Base-by-base conservation (phyloP, 2,329 filamentous ascomycete genomes). In the Pseudocercospora pini-densiflorae region DNA sequence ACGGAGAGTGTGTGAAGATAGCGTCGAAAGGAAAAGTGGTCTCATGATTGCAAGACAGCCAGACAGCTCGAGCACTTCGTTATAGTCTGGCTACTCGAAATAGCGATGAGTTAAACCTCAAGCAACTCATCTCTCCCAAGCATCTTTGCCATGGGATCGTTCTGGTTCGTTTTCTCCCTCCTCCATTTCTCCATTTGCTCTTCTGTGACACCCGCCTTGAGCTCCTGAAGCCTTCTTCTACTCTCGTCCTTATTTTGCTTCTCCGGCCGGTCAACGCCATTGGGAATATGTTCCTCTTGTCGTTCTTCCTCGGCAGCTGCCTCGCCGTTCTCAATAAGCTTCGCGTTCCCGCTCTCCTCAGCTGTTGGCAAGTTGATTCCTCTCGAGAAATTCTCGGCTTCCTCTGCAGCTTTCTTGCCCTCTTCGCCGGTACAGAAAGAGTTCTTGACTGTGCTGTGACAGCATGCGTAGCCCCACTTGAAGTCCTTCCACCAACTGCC, bases 401-500 rank as follows among this genome's bases (percentile, higher is more conserved):
- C 90, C 72, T 94, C 90, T 79, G 92, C 93, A 0, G 93, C 94
- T 68, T 82, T 82, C 78, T 89, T 96, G 40, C 95, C 95, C 65
- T 92, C 92, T 67, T 95, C 92, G 27, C 95, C 95, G 0, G 94
- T 98, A 79, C 95, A 99, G 76, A 98, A 99, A 75, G 93, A 97
- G 80, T 99, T 98, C 81, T 97, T 97, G 69, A 97, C 88, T 23
- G 89, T 90, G 0, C 93, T 97, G 78, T 96, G 93, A 82, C 95
- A 99, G 79, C 95, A 99, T 23, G 92, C 87, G 79, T 97, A 99
- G 1, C 95, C 95, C 95, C 95, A 99, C 79, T 90, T 87, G 81
- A 97, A 98, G 76, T 92, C 89, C 61, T 89, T 88, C 95, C 95
- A 99, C 95, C 95, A 99, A 75, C 93, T 97, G 58, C 95, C 95